A percentile compares a stretch with the other conserved stretches of the same genome.
Evolutionary conservation across 768 basidiomycete genomes (phyloP).

Genomic region (Phallus indusiatus): DNA sequence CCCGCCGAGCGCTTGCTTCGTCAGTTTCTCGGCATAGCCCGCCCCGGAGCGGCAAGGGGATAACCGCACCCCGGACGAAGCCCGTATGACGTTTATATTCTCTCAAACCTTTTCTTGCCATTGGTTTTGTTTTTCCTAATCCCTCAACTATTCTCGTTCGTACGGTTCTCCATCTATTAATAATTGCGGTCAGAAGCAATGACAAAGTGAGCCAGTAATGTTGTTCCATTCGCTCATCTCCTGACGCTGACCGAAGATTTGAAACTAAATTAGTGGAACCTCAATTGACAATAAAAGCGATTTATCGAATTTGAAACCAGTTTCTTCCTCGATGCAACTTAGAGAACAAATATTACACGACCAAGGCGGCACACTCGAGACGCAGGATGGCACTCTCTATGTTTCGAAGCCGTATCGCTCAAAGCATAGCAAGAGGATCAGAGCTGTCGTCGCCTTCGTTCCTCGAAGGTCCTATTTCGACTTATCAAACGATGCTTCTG

Average conservation of each 20-base stretch:
- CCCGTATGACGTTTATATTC: background rate
- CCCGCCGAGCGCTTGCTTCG: background rate
- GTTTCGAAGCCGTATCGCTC: constrained; percentile 73
- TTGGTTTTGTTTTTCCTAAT: background rate
- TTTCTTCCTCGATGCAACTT: background rate
- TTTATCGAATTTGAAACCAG: background rate
- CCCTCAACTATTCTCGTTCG: too few relatives aligned
- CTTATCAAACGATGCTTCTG: constrained; percentile 61
- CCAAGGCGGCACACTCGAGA: constrained; percentile 24
- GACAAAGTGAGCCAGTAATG: background rate
- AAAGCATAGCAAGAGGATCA: constrained; percentile 62
- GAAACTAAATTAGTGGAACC: background rate
- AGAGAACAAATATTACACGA: background rate
- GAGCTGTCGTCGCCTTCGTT: constrained; percentile 77
- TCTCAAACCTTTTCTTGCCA: background rate
- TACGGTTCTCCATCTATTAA: background rate
- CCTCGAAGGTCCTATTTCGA: constrained; percentile 85
- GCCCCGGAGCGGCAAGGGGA: too few relatives aligned
- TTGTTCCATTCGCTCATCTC: background rate
- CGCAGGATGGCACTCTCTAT: constrained; percentile 57
- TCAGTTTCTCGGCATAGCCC: background rate
- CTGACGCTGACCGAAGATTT: background rate
- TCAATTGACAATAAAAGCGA: background rate
- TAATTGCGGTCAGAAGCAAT: background rate
- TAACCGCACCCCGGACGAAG: background rate